Conservation (phyloP, 495 filamentous ascomycete genomes). For the Penicillium paxilli region DNA sequence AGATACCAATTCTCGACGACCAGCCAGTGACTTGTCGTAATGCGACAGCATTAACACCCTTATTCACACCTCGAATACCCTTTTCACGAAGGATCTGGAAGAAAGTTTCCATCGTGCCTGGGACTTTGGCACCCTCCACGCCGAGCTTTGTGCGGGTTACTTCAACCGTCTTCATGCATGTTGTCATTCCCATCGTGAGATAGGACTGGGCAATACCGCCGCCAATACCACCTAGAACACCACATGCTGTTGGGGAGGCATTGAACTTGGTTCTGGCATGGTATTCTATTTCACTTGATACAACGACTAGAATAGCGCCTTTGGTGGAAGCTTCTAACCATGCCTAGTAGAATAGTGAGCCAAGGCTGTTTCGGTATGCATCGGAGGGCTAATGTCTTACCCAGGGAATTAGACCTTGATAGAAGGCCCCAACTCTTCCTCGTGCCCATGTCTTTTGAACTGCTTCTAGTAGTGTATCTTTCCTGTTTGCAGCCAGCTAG, state of each 20-base stretch:
- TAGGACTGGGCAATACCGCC: slow-evolving; percentile 12
- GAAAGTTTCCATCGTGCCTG: slow-evolving; percentile 3
- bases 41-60: slow-evolving; percentile 15
- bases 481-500: not conserved
- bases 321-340: slow-evolving; percentile 18
- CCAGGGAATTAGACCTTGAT: slow-evolving; percentile 16
- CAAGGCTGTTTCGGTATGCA: too few relatives aligned
- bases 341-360: not conserved
- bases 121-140: not conserved
- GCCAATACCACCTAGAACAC: slow-evolving; percentile 9
- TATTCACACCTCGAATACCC: slow-evolving; percentile 2
- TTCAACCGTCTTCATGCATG: slow-evolving; percentile 18
- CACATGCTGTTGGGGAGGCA: slow-evolving; percentile 1
- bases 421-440: not conserved
- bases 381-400: not conserved
- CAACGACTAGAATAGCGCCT: slow-evolving; percentile 10
- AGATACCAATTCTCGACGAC: slow-evolving; percentile 15
- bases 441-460: not conserved
- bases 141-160: slow-evolving; percentile 6
- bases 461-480: not conserved
- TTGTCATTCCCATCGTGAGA: slow-evolving; percentile 11
- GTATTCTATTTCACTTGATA: slow-evolving; percentile 10
- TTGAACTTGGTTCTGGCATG: slow-evolving; percentile 4
- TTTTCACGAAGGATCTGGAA: slow-evolving; percentile 2
- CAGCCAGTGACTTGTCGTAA: slow-evolving; percentile 15